Percentiles rank a stretch among this genome's conserved stretches.
These are phyloP conservation scores for Cercospora zeina DNA, from an alignment of 2,329 filamentous ascomycete genomes.

Conservation along the genomic window DNA sequence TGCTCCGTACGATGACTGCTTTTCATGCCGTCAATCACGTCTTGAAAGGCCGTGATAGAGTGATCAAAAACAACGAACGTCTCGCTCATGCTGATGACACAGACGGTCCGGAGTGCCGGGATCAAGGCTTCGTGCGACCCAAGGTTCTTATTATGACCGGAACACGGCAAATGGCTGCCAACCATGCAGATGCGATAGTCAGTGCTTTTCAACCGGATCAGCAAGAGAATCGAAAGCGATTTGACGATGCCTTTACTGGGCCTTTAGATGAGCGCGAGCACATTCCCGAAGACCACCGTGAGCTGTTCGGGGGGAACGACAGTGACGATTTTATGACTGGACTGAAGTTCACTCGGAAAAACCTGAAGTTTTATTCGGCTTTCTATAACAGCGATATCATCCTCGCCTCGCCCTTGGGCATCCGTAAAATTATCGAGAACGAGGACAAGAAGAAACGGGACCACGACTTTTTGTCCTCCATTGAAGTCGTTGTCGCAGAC, in stretches of 20 bases:
- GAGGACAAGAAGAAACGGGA: slow-evolving; percentile 71
- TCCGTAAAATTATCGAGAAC: slow-evolving; percentile 86
- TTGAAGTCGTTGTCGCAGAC: slow-evolving; percentile 87
- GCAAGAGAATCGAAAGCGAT: slow-evolving; percentile 91
- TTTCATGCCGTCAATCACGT: slow-evolving; percentile 90
- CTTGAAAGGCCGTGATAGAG: slow-evolving; percentile 85
- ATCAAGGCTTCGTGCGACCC: slow-evolving; percentile 93
- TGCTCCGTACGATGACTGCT: slow-evolving; percentile 70
- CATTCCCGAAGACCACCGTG: slow-evolving; percentile 81
- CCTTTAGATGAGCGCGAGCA: slow-evolving; percentile 64
- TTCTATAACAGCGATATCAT: slow-evolving; percentile 98
- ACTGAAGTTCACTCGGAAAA: slow-evolving; percentile 96
- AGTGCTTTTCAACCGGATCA: slow-evolving; percentile 78
- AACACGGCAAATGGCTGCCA: slow-evolving; percentile 81
- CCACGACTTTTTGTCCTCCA: slow-evolving; percentile 87
- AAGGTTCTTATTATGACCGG: slow-evolving; percentile 90
- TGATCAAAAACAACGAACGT: slow-evolving; percentile 88
- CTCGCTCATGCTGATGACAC: slow-evolving; percentile 59
- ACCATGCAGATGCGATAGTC: slow-evolving; percentile 74
- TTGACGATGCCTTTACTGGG: slow-evolving; percentile 77
- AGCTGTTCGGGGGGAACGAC: slow-evolving; percentile 90
- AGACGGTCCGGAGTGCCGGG: slow-evolving; percentile 70
- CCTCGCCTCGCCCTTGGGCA: slow-evolving; percentile 81
- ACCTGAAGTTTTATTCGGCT: slow-evolving; percentile 87
- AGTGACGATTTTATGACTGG: slow-evolving; percentile 96